Conservation (phyloP, 306 rosid genomes). For the Malus sieversii region DNA sequence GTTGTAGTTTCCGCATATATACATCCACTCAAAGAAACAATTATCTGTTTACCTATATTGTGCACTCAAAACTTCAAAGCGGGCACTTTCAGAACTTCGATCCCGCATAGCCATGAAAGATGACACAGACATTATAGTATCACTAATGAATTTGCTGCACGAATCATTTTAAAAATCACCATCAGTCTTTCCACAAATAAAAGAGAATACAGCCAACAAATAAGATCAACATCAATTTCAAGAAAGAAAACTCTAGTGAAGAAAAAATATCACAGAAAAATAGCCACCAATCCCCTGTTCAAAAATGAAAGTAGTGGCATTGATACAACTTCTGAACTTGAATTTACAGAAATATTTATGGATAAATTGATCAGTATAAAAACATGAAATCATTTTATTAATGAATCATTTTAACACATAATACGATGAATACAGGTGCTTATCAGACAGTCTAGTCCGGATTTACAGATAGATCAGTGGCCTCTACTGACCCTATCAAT, state of each 20-base stretch:
- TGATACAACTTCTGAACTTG: background rate
- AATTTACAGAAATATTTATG: background rate
- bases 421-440: background rate
- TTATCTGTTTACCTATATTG: constrained; percentile 48
- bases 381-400: background rate
- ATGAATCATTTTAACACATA: background rate
- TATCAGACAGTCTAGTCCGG: background rate
- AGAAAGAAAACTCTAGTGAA: background rate
- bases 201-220: background rate
- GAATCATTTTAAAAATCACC: constrained; percentile 14
- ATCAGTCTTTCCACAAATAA: background rate
- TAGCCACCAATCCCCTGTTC: background rate
- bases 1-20: background rate
- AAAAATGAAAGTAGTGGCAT: background rate
- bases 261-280: background rate
- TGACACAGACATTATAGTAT: constrained; percentile 65
- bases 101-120: constrained; percentile 90
- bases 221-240: background rate
- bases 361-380: background rate
- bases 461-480: background rate
- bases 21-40: background rate
- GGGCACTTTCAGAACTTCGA: constrained; percentile 75
- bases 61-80: constrained; percentile 74
- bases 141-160: constrained; percentile 87
- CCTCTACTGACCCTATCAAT: background rate